Evolutionary conservation across 495 filamentous ascomycete genomes (phyloP), one percentile per base, ranked within the genome.

Genomic region (Elasticomyces elasticus): DNA sequence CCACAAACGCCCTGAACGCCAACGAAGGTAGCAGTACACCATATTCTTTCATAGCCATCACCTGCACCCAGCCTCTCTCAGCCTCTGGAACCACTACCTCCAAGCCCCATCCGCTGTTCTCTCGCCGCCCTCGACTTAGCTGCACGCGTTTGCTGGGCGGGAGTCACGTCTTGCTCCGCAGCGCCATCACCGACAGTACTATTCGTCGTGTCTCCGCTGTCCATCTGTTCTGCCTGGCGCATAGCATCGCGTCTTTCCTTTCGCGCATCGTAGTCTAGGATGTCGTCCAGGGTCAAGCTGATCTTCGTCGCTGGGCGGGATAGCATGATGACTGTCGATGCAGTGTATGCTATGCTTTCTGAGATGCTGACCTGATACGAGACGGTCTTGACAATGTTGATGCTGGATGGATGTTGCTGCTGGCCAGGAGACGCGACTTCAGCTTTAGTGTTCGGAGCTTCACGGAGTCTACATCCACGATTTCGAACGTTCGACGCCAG

Each of bases 221-320:
- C 45, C 25, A 55, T 33, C 17, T 51, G 44, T 20, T 55, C 43
- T 24, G 24, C 46, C n/a, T n/a, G n/a, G 11, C 43, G 20, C 44
- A 49, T 51, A 3, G 54, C 33, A 28, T 61, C 58, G 9, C 58
- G 40, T 19, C 26, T 26, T 25, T 37, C 27, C 26, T 59, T 55
- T 10, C 59, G 62, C 26, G 59, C 51, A 22, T 64, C 62, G 45
- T 64, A 64, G 10, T 30, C 55, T 0, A 49, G 24, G 31, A 64
- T 54, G 51, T 64, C 62, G 11, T 62, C 59, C 28, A 54, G 9
- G 2, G 59, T 64, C 19, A 64, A 55, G 10, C 49, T 62, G 20
- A 64, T 53, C 22, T 50, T 51, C 10, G 62, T 64, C 38, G 62
- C 40, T 26, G 55, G 55, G 11, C 62, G 55, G 33, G 59, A 61